Percentiles rank a stretch among this genome's conserved stretches.
Evolutionary conservation across 176 grass and related monocot species (phyloP).

Genomic region (Carex cristatella): DNA sequence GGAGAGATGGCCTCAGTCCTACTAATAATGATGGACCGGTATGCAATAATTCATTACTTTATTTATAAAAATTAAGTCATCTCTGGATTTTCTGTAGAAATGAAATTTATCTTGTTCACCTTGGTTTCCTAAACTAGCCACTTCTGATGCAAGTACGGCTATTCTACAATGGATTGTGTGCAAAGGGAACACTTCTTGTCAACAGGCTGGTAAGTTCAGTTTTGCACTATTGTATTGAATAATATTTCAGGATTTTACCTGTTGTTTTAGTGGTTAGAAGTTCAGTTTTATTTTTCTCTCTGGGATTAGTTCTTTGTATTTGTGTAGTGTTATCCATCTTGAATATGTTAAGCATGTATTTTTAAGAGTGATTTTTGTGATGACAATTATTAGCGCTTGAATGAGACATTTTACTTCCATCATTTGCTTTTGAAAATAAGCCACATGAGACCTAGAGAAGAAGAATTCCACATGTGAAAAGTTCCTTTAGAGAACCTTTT

Average conservation of each 20-base stretch:
- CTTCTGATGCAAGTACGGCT: conserved; percentile 77
- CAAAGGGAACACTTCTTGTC: conserved; percentile 68
- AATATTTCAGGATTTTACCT: background rate
- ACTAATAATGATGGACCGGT: conserved; percentile 22
- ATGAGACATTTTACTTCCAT: background rate
- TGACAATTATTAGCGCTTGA: background rate
- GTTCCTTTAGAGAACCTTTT: background rate
- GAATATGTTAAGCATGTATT: background rate
- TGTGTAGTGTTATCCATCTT: background rate
- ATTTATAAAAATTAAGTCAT: background rate
- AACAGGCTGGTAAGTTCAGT: conserved; percentile 44
- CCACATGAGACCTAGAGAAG: background rate
- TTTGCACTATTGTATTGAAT: background rate
- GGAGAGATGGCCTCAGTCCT: background rate
- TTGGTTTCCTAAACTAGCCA: conserved; percentile 43
- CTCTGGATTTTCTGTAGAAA: background rate
- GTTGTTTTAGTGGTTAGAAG: background rate
- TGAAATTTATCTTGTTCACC: background rate
- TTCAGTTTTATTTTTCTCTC: background rate
- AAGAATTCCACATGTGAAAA: background rate
- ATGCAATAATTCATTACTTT: conserved; percentile 12
- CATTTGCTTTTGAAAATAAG: background rate
- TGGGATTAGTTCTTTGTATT: background rate
- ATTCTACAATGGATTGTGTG: conserved; percentile 56
- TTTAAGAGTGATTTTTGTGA: background rate